A percentile compares a stretch with the other conserved stretches of the same genome.
Evolutionary conservation across 2,329 filamentous ascomycete species (phyloP).

Genomic region (Elsinoe batatas): DNA sequence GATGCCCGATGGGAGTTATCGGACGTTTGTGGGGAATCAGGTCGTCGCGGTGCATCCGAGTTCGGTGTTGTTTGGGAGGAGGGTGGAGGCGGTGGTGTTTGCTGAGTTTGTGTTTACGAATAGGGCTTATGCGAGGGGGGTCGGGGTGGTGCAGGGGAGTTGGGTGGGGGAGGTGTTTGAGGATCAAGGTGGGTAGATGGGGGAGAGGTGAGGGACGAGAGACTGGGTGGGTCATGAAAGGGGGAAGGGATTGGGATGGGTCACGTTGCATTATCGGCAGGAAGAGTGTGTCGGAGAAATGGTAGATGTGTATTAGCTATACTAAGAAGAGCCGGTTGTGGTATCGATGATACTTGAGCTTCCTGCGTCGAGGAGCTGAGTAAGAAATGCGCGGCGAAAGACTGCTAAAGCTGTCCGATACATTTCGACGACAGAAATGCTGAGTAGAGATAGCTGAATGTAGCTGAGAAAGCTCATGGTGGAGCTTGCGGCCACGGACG

Average conservation of each 20-base stretch:
- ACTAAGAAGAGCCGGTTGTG: too few species aligned
- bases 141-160: conserved; percentile 52
- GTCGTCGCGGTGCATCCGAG: conserved; percentile 53
- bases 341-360: too few species aligned
- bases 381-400: too few species aligned
- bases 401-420: too few species aligned
- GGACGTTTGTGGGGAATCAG: conserved; percentile 52
- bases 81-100: conserved; percentile 54
- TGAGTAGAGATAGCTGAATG: too few species aligned
- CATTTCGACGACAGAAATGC: too few species aligned
- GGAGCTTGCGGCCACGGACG: neutral
- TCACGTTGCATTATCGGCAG: too few species aligned
- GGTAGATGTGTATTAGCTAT: too few species aligned
- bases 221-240: neutral
- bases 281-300: too few species aligned
- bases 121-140: conserved; percentile 51
- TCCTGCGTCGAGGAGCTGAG: too few species aligned
- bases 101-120: conserved; percentile 58
- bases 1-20: conserved; percentile 52
- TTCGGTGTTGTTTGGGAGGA: conserved; percentile 50
- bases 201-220: neutral
- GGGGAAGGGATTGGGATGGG: neutral
- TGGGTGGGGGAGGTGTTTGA: conserved; percentile 46
- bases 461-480: too few species aligned
- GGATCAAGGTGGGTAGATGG: neutral